phyloP scores from a whole-genome alignment of 495 filamentous ascomycete species.

The Astrocystis sublimbata region DNA sequence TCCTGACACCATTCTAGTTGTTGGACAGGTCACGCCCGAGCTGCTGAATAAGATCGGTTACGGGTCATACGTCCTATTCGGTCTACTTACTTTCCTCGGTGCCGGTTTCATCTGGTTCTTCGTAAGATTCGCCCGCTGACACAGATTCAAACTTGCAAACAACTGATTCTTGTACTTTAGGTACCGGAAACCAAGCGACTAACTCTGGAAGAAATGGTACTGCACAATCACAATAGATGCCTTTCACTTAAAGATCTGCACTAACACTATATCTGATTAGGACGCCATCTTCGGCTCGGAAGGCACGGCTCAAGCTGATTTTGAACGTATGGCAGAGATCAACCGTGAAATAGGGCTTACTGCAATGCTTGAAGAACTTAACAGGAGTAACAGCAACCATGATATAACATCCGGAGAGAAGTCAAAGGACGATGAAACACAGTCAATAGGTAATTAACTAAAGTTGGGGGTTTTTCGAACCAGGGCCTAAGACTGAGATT shows the following conservation, averaged over 20 bases:
- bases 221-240: neutral
- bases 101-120: constrained; percentile 74
- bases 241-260: constrained; percentile 13
- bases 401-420: constrained; percentile 24
- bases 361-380: constrained; percentile 36
- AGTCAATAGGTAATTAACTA: too few species aligned
- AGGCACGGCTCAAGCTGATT: constrained; percentile 68
- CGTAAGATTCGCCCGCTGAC: constrained; percentile 33
- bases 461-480: too few species aligned
- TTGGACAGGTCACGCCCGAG: constrained; percentile 74
- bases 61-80: constrained; percentile 82
- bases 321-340: constrained; percentile 71
- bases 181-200: constrained; percentile 55
- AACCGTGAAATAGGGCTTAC: constrained; percentile 68
- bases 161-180: constrained; percentile 46
- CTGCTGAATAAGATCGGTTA: constrained; percentile 71
- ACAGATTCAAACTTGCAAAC: too few species aligned
- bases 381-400: constrained; percentile 20
- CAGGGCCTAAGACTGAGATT: too few species aligned
- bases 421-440: constrained; percentile 23
- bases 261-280: constrained; percentile 43
- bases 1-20: constrained; percentile 31
- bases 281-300: constrained; percentile 77
- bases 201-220: constrained; percentile 52
- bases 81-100: constrained; percentile 66